These are phyloP conservation scores for Ophiostoma piceae DNA, from an alignment of 2,329 filamentous ascomycete genomes.

Conservation along the genomic window DNA sequence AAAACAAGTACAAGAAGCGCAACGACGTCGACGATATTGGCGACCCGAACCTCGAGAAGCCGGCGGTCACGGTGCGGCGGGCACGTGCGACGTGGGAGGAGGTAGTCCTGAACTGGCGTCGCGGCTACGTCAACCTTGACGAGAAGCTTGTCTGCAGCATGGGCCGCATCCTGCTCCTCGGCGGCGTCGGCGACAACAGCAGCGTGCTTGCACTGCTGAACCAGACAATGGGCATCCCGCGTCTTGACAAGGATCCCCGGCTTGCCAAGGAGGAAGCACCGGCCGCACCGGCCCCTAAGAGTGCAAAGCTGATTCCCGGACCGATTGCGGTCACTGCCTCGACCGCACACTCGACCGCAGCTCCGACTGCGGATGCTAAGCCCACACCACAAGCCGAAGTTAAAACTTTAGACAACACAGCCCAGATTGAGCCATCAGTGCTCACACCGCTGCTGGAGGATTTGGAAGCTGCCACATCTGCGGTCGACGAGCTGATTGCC, in stretches of 20 bases:
- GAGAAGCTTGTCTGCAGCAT: constrained; percentile 75
- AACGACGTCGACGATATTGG: neutral
- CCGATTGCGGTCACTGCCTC: neutral
- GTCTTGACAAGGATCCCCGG: constrained; percentile 46
- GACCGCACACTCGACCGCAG: neutral
- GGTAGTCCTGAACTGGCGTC: constrained; percentile 68
- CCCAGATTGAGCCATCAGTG: neutral
- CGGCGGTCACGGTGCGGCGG: constrained; percentile 52
- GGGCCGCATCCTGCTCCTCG: constrained; percentile 68
- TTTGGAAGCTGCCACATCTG: neutral
- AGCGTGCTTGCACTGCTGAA: constrained; percentile 71
- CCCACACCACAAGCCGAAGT: neutral
- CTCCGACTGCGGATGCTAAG: too few species aligned
- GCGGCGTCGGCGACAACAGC: constrained; percentile 58
- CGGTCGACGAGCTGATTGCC: neutral
- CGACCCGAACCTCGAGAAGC: constrained; percentile 29
- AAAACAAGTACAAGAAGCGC: neutral
- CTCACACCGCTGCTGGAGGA: neutral
- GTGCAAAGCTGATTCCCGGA: neutral
- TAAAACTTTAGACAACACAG: neutral
- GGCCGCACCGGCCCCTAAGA: neutral
- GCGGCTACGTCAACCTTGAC: constrained; percentile 66
- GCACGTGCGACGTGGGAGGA: constrained; percentile 77
- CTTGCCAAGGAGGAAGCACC: constrained; percentile 31
- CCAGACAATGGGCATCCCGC: constrained; percentile 73